Conservation (phyloP, 306 rosid genomes). For the Cucumis hystrix region DNA sequence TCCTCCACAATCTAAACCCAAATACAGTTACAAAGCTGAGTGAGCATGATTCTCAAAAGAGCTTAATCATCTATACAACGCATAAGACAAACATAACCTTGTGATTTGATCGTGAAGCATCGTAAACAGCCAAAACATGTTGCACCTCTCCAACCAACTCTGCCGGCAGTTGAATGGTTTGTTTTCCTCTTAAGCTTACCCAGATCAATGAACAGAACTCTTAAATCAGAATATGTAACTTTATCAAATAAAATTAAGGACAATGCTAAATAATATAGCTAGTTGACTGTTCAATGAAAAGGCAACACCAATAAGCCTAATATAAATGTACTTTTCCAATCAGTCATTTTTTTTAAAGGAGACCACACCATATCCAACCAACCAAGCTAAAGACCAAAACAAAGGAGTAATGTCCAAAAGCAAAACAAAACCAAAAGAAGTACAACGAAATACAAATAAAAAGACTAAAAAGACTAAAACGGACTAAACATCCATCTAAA, state of each 20-base stretch:
- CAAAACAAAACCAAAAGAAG: too few relatives aligned
- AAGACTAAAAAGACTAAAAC: too few relatives aligned
- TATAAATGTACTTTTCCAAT: not conserved
- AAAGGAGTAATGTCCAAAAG: too few relatives aligned
- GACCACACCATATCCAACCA: too few relatives aligned
- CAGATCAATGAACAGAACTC: conserved; percentile 13
- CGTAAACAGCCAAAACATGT: conserved; percentile 61
- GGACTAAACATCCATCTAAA: too few relatives aligned
- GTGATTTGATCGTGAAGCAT: conserved; percentile 32
- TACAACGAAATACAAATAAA: too few relatives aligned
- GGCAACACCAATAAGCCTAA: not conserved
- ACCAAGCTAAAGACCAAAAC: too few relatives aligned
- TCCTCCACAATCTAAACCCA: conserved; percentile 78
- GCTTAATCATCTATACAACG: not conserved
- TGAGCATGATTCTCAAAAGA: not conserved
- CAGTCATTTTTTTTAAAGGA: not conserved
- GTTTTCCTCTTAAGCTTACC: conserved; percentile 74
- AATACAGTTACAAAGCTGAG: not conserved
- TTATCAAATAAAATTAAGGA: not conserved
- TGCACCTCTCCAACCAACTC: conserved; percentile 65
- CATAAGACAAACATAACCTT: conserved; percentile 38
- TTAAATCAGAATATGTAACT: not conserved
- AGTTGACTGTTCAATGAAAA: not conserved
- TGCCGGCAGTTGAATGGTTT: conserved; percentile 53
- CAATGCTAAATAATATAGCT: not conserved